These are phyloP conservation scores for Leccinum fibrillosum DNA, from an alignment of 768 basidiomycete genomes.

Conservation along the genomic window DNA sequence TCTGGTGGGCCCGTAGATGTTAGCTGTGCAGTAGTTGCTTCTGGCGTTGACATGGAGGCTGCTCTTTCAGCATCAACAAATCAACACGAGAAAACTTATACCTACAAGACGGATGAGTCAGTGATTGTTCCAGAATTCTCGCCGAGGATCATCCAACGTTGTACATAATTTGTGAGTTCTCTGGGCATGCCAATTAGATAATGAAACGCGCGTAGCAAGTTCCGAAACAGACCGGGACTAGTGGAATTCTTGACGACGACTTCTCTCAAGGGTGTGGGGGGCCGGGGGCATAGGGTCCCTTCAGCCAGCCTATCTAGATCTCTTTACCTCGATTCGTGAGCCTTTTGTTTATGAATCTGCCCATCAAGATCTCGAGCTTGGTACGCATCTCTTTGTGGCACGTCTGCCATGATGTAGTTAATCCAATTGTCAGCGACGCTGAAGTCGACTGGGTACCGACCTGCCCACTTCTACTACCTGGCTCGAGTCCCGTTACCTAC, in stretches of 20 bases:
- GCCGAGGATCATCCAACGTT: not conserved
- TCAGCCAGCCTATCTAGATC: not conserved
- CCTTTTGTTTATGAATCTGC: not conserved
- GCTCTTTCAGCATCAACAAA: not conserved
- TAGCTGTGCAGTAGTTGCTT: not conserved
- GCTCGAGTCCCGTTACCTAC: not conserved
- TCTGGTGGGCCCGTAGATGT: not conserved
- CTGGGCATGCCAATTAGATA: not conserved
- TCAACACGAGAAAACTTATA: not conserved
- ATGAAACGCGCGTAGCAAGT: not conserved
- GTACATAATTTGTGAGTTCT: not conserved
- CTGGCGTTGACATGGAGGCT: not conserved
- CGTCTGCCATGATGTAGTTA: not conserved
- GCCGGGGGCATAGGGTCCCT: not conserved
- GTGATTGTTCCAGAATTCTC: not conserved
- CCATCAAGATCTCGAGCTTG: not conserved
- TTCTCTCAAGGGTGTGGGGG: not conserved
- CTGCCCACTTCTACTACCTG: not conserved
- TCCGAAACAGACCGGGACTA: not conserved
- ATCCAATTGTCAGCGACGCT: not conserved
- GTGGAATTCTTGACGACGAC: not conserved
- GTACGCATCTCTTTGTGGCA: not conserved
- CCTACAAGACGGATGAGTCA: not conserved
- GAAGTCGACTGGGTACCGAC: not conserved
- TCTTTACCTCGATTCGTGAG: not conserved